Base-by-base conservation (phyloP, 140 eudicot genomes). In the Stevia rebaudiana region DNA sequence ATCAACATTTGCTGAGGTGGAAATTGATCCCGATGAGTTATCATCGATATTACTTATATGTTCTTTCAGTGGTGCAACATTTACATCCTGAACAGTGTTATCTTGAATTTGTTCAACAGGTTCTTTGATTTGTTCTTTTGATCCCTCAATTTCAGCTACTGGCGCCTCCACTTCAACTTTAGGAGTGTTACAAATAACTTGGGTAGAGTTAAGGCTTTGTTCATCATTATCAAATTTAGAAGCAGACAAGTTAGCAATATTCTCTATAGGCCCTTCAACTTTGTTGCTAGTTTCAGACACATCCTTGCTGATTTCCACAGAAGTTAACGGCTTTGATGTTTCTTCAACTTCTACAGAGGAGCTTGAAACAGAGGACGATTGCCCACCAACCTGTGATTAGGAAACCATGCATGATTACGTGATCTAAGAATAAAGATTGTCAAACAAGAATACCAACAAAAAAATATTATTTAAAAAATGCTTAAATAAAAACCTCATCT, bases 351-450 rank as follows among this genome's bases (percentile, higher is more conserved):
- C 74, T 55, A 50, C 70, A 16, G 54, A 54, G 19, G 67, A 47
- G 68, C 41, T 65, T 50, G 77, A 72, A 55, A 51, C 77, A 61
- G 73, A 48, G 28, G 78, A 42, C 8, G 76, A 49, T 19, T 63
- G 79, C 57, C 44, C 68, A 43, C 35, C 73, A 64, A 72, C 67
- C 84, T 79, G 82, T 24, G 30, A 68, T 67, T 52, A 62, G 47
- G 3, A 15, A 68, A 61, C 6, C 11, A 21, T 41, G 71, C 51
- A 30, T 46, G 16, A 70, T 28, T 21, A 68, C 51, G 22, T 46
- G 16, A 70, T 28, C 22, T 10, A 72, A 21, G 23, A 62, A 46
- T 57, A 47, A 42, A 74, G 44, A 63, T 40, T 17, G 42, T 59
- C 2, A 46, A 19, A 52, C 9, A 59, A 12, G 7, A 8, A 33